phyloP scores from a whole-genome alignment of 331 rosid genomes.

The Ulmus americana region DNA sequence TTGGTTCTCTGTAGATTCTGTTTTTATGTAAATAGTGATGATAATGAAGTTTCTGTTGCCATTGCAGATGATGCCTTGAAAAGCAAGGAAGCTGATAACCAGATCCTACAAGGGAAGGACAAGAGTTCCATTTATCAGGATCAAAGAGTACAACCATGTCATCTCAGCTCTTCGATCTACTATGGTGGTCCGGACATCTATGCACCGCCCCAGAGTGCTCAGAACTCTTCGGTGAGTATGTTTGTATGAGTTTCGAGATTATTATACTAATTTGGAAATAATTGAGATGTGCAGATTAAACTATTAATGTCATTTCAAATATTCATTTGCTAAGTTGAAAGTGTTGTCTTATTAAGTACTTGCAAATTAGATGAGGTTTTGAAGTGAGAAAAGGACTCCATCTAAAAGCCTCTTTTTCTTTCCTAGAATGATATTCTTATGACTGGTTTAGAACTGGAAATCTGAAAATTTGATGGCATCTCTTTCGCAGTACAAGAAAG shows the following conservation, averaged over 20 bases:
- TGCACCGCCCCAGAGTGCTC: constrained; percentile 42
- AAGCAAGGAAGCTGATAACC: constrained; percentile 35
- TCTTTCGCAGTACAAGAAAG: constrained; percentile 53
- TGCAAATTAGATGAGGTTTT: not conserved
- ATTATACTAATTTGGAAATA: not conserved
- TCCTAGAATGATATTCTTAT: not conserved
- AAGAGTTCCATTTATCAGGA: constrained; percentile 52
- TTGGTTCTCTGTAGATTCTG: too few species aligned
- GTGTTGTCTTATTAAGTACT: not conserved
- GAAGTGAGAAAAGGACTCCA: not conserved
- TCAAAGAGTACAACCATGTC: constrained; percentile 75
- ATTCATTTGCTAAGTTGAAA: not conserved
- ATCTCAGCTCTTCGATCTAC: constrained; percentile 81
- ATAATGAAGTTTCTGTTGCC: not conserved
- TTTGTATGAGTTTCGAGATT: not conserved
- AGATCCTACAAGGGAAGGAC: constrained; percentile 35
- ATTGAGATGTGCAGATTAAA: not conserved
- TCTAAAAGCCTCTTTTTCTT: not conserved
- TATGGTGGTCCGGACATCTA: constrained; percentile 89
- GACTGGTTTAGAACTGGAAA: not conserved
- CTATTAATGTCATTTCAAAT: not conserved
- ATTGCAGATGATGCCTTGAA: constrained; percentile 34
- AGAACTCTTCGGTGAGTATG: constrained; percentile 40
- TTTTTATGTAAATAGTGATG: too few species aligned
- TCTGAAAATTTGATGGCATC: not conserved